Conservation (phyloP, 2,329 filamentous ascomycete genomes). For the Arthrobotrys megalospora region DNA sequence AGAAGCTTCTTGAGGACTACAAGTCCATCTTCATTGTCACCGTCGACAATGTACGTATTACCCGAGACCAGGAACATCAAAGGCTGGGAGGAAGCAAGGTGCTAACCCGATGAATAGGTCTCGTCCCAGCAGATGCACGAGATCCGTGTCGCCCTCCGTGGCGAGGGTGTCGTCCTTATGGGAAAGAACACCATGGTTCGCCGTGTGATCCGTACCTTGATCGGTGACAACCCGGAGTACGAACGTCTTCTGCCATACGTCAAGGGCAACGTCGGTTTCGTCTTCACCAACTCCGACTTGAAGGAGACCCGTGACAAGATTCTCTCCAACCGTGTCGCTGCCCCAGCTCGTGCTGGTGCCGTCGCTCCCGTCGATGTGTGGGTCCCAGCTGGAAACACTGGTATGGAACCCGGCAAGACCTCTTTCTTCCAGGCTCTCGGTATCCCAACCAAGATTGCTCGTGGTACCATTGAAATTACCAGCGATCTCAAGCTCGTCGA, state of each 20-base stretch:
- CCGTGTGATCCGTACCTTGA: constrained; percentile 96
- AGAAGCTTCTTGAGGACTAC: constrained; percentile 96
- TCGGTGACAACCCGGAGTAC: constrained; percentile 92
- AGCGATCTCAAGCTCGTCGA: constrained; percentile 98
- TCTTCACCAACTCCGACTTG: constrained; percentile 98
- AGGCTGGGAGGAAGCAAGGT: not conserved
- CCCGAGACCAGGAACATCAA: not conserved
- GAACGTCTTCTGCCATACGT: constrained; percentile 96
- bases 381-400: constrained; percentile 98
- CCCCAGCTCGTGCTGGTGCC: constrained; percentile 97
- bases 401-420: constrained; percentile 99
- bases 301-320: constrained; percentile 95
- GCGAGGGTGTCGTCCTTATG: constrained; percentile 96
- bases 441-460: constrained; percentile 99
- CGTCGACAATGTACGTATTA: constrained; percentile 89
- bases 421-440: constrained; percentile 99
- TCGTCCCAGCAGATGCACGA: constrained; percentile 99
- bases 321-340: constrained; percentile 95
- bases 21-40: constrained; percentile 96
- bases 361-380: constrained; percentile 93
- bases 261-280: constrained; percentile 98
- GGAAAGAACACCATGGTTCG: constrained; percentile 99
- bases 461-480: constrained; percentile 99
- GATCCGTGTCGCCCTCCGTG: constrained; percentile 92
- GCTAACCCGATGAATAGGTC: constrained; percentile 60